Evolutionary conservation across 108 stramenopile genomes (phyloP), one percentile per base, ranked within the genome.

Genomic region (Schizochytrium sp.): DNA sequence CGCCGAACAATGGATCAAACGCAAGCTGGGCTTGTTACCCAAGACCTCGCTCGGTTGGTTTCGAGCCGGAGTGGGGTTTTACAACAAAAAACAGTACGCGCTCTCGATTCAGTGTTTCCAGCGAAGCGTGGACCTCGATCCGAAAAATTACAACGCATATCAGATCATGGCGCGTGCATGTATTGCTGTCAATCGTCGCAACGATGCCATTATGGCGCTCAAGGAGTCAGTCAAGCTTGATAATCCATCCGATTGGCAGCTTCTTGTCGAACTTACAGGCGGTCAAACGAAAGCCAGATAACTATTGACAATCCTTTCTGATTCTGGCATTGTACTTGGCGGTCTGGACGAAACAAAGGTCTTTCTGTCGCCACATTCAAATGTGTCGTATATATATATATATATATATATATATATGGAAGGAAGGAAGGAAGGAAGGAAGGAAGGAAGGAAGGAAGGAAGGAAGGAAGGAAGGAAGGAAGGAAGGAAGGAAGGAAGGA

Each of bases 81-180:
- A 83, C 76, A 83, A 83, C 76, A 83, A 83, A 45, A 83, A 83
- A 34, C 76, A 83, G 76, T 83, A 83, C 28, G 76, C 76, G 19
- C 51, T 83, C 76, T 83, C 76, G 45, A 83, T 83, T 12, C 76
- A 83, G 5, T 83, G 76, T 45, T 83, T 83, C 51, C 76, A 83
- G 51, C 45, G 76, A 12, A 53, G 48, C 28, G 76, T 83, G 18
- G 28, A 83, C 48, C 76, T 83, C 3, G 76, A 83, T 23, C 76
- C 76, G 48, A 12, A 83, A 28, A 83, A 83, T 45, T 83, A 83
- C 23, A 83, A 83, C 51, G 76, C 76, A 1, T 83, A 25, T 34
- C 76, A 83, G 76, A 34, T 83, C 76, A 83, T 83, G 76, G 76
- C 76, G 10, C 19, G 76, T 6, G 76, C 76, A 6, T 83, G 76